phyloP scores from a whole-genome alignment of 1,284 basidiomycete species.

The Cystobasidiaceae sp. region DNA sequence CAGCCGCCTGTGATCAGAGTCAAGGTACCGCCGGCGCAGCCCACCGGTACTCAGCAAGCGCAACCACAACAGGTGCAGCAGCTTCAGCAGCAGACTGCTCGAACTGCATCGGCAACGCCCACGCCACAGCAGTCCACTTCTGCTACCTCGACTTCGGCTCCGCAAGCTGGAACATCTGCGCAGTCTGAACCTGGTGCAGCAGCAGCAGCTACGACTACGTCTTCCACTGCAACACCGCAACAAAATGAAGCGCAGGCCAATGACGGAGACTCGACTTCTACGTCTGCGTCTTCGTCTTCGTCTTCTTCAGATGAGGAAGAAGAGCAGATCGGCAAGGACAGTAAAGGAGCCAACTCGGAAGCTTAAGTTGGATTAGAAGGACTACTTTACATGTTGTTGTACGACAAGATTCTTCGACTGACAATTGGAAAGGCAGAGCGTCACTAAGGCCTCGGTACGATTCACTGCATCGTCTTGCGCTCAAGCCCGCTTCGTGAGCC shows the following conservation, averaged over 20 bases:
- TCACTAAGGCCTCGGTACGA: too few relatives aligned
- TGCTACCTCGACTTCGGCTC: background rate
- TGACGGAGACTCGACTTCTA: too few relatives aligned
- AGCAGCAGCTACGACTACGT: background rate
- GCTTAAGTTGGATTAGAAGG: too few relatives aligned
- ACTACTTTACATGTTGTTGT: too few relatives aligned
- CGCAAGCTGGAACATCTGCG: background rate
- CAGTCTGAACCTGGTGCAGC: background rate
- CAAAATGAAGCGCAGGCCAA: too few relatives aligned
- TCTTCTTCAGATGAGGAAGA: too few relatives aligned
- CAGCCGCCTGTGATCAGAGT: background rate
- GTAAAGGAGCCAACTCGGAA: too few relatives aligned
- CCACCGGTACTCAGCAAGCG: background rate
- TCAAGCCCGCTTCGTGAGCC: slow-evolving; percentile 50
- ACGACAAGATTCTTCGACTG: too few relatives aligned
- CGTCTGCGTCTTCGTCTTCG: too few relatives aligned
- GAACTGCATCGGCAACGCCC: background rate
- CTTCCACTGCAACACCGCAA: background rate
- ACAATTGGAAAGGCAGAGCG: too few relatives aligned
- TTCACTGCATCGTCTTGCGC: background rate
- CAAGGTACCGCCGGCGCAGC: background rate
- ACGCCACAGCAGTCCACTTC: background rate
- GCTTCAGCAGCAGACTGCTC: background rate
- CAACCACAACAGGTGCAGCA: background rate
- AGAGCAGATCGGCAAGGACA: too few relatives aligned